Evolutionary conservation across 2,329 filamentous ascomycete genomes (phyloP), one percentile per base, ranked within the genome.

Genomic region (Microdochium bolleyi): DNA sequence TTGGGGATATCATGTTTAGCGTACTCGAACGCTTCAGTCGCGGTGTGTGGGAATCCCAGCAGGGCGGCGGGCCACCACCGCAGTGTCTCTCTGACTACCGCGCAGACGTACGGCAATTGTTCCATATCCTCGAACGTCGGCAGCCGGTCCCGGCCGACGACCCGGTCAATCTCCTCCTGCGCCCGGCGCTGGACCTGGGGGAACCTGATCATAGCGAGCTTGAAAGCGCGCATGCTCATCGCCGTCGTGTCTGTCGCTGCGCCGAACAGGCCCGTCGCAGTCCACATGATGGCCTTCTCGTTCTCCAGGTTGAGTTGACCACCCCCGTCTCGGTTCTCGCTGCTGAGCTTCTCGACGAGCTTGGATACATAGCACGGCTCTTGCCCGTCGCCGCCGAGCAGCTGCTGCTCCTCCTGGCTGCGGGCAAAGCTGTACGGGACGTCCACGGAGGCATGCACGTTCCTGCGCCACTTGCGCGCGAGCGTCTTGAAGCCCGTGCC

Each of bases 51-150:
- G 49, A 76, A 71, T 16, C 73, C 70, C n/a, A 79, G 72, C 46
- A 77, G 74, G 11, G 73, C 71, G 1, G 80, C 73, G 0, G 79
- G 77, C 4, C 78, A 70, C 78, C 80, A 82, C 2, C 80, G 71
- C 11, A 82, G 63, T 1, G 76, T 70, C 55, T 85, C 81, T 54
- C 82, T 81, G 19, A 82, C 70, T 13, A 80, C 68, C 1, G 75
- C 76, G 21, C 72, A 69, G 30, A 82, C 61, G 57, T 83, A 84
- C 0, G 79, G 78, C 9, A 84, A 60, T 3, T 67, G 62, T 0
- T 68, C 63, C 22, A 70, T 68, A 57, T 83, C 79, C 30, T 74
- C 70, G 61, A 73, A 76, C 19, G 61, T 63, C 0, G 79, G 79
- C 9, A 73, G 68, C 2, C 79, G 69, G 11, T 68, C 53, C 0